Evolutionary conservation across 176 grass and related monocot genomes (phyloP).

Genomic region (Secale cereale): DNA sequence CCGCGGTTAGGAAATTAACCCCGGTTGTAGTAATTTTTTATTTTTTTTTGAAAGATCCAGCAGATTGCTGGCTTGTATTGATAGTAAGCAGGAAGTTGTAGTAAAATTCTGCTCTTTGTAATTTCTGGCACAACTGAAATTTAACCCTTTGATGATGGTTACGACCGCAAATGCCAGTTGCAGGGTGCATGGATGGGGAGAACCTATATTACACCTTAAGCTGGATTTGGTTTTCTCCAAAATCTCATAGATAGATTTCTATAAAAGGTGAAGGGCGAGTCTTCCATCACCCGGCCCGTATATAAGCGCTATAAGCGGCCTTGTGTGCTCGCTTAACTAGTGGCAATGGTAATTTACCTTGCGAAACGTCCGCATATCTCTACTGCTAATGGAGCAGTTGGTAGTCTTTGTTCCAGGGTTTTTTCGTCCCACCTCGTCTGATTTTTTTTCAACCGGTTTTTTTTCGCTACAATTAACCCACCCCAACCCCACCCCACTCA

Average conservation of each 20-base stretch:
- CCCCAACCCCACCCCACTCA: no score
- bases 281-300: no score
- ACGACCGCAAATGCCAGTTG: not conserved
- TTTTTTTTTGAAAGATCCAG: no score
- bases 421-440: no score
- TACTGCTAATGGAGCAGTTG: no score
- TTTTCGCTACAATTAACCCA: no score
- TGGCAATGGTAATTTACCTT: not conserved
- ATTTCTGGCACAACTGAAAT: not conserved
- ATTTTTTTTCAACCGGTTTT: no score
- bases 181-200: not conserved
- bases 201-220: not conserved
- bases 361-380: not conserved
- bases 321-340: not conserved
- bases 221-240: not conserved
- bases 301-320: no score
- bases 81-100: no score
- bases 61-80: no score
- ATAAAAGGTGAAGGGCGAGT: not conserved
- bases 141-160: not conserved
- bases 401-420: no score
- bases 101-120: not conserved
- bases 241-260: not conserved
- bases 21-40: not conserved
- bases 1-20: not conserved